Conservation (phyloP, 805 yeast species). For the Myxozyma vanderwaltii region DNA sequence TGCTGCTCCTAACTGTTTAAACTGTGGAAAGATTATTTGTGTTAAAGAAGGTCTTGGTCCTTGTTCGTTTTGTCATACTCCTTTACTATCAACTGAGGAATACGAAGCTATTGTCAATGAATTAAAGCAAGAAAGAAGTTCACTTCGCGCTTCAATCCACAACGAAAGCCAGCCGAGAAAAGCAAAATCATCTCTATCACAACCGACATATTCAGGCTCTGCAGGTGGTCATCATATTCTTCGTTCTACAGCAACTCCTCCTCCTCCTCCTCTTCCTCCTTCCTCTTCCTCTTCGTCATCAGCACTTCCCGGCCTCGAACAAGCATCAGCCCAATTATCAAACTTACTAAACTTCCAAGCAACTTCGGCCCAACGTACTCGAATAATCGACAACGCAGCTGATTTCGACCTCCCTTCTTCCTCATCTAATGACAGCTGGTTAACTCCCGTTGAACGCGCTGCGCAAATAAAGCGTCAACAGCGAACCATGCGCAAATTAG, state of each 20-base stretch:
- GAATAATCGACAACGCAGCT: constrained; percentile 88
- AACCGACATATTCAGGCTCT: constrained; percentile 19
- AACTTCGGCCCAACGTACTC: constrained; percentile 85
- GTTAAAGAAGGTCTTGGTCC: constrained; percentile 86
- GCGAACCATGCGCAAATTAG: constrained; percentile 63
- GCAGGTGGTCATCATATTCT: constrained; percentile 28
- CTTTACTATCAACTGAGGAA: constrained; percentile 65
- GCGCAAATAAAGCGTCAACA: constrained; percentile 85
- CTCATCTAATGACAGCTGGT: constrained; percentile 67
- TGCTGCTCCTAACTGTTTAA: constrained; percentile 87
- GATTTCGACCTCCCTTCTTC: constrained; percentile 72
- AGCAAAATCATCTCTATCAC: constrained; percentile 11
- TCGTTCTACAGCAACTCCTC: not conserved
- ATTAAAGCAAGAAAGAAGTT: constrained; percentile 56
- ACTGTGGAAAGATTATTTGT: constrained; percentile 94
- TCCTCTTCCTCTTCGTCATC: not conserved
- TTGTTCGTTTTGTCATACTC: constrained; percentile 78
- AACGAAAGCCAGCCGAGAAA: not conserved
- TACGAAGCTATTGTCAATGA: constrained; percentile 56
- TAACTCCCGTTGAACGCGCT: constrained; percentile 81
- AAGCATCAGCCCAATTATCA: constrained; percentile 75
- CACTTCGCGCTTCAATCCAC: constrained; percentile 35
- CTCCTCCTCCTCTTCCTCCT: not conserved
- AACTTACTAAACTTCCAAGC: constrained; percentile 78
- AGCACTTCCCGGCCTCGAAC: constrained; percentile 42